Evolutionary conservation across 2,329 filamentous ascomycete species (phyloP), one percentile per base, ranked within the genome.

Genomic region (Hypoxylon sp.): DNA sequence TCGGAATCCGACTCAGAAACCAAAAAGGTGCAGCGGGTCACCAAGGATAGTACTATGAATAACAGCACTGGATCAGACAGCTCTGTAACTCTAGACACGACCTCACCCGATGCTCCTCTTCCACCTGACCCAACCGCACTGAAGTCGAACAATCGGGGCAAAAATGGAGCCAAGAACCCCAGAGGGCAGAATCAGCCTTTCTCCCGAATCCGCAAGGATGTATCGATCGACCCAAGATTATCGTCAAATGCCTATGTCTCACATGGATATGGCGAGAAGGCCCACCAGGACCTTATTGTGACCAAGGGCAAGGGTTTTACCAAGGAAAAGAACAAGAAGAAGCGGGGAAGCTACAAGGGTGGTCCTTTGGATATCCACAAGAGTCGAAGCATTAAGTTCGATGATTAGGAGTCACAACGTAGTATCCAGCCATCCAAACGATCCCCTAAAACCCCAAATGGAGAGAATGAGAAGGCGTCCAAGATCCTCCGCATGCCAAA

Each of bases 311-410:
- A 98, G 84, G 94, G 94, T 3, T 99, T 99, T 83, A 98, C 95
- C 67, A 99, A 99, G 86, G 96, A 98, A 85, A 99, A 99, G 90
- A 99, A 99, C 84, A 99, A 99, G 87, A 96, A 94, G 87, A 94
- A 94, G 87, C 87, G 90, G 74, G 96, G 96, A 55, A 93, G 91
- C 73, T 99, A 97, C 86, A 90, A 92, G 52, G 96, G 96, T 48
- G 96, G 96, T 5, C 82, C 87, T 58, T 97, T 99, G 76, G 94
- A 99, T 78, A 92, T 95, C 59, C 82, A 86, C 13, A 90, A 91
- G 19, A 91, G 92, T 71, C 94, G 95, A 82, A 92, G 93, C 65
- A 92, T 97, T 84, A 98, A 97, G 84, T 99, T 99, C 81, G 94
- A 98, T 1, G 93, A 97, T 76, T 97, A 88, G 82, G 75, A 71